Base-by-base conservation (phyloP, 768 basidiomycete species). In the Fistulinella prunicolor region DNA sequence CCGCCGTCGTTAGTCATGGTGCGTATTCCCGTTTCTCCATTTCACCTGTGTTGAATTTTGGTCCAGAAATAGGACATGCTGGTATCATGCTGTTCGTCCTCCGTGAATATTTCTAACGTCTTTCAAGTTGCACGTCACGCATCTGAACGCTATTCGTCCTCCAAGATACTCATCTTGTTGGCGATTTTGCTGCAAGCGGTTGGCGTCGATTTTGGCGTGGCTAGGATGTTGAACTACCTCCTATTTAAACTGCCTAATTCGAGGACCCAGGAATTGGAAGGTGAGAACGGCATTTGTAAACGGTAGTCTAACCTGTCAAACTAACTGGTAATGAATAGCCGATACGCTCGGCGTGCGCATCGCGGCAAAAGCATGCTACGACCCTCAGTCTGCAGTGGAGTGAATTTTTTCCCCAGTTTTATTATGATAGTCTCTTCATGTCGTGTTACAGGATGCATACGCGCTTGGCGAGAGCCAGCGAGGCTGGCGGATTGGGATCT, bases 1-100 rank as follows among this genome's bases (percentile, higher is more conserved):
- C 94, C 1, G 84, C 85, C 16, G 85, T 96, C 1, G 68, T 97
- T 3, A 81, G 88, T 1, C 94, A 96, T 64, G 91, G 92, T 88
- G 45, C 29, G 49, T 20, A 21, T 22, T 38, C 9, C 8, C 12
- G 32, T 42, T 36, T 40, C 17, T 44, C 22, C 14, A 12, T 36
- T 32, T 29, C 34, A 24, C 16, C 10, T 28, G 16, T 38, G 37
- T 47, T 38, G 41, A 49, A 45, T 46, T 17, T 42, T 23, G 26
- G 4, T 55, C 8, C 49, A 90, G 91, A 92, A 67, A 86, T 91
- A 30, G 89, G 85, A n/a, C 90, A 86, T 41, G 77, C 78, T 42
- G 85, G 86, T 82, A 55, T 53, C 73, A 51, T 26, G 9, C 16
- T 43, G 19, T 19, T 20, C 5, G 10, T 42, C 14, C 9, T 13